Evolutionary conservation across 1,284 basidiomycete species (phyloP), one percentile per base, ranked within the genome.

Genomic region (Flammula alnicola): DNA sequence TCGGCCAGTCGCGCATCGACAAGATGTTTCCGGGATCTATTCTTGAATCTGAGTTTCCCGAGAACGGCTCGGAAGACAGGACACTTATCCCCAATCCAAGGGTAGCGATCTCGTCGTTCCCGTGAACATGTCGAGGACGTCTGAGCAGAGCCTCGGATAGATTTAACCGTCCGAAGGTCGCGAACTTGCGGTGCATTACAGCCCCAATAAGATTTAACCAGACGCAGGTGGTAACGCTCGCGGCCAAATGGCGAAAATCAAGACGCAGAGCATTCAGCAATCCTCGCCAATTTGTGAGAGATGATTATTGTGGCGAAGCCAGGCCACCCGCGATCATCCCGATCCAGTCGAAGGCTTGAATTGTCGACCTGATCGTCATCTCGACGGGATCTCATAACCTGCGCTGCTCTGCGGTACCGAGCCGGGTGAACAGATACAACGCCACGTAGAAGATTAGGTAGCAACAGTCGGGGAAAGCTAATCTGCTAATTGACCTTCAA

Each of bases 11-110:
- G 39, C 23, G 31, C 39, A 33, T 12, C 35, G 44, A 30, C 44
- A 47, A 36, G 27, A 25, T 45, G 44, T 37, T 36, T 36, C 44
- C 32, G 44, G 32, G 37, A 39, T 36, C 44, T 45, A 36, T 47
- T 47, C 39, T 20, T 14, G 37, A 36, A 33, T 26, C 29, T 19
- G 23, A 25, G 16, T 14, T 25, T 3, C 44, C 30, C 33, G 36
- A 8, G 16, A 25, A 39, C 25, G 23, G 25, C 23, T 27, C 23
- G 25, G 27, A 16, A n/a, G 27, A 27, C n/a, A 23, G n/a, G 16
- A n/a, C 12, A 39, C 3, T 26, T 22, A 27, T 26, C 27, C n/a
- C 37, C 19, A 2, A 39, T 26, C 25, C 22, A 16, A 14, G 14
- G 14, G 14, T 14, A 27, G 11, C 4, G 17, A 12, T 26, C 5